Base-by-base conservation (phyloP, 2,329 filamentous ascomycete species). In the Hymenoscyphus albidus region DNA sequence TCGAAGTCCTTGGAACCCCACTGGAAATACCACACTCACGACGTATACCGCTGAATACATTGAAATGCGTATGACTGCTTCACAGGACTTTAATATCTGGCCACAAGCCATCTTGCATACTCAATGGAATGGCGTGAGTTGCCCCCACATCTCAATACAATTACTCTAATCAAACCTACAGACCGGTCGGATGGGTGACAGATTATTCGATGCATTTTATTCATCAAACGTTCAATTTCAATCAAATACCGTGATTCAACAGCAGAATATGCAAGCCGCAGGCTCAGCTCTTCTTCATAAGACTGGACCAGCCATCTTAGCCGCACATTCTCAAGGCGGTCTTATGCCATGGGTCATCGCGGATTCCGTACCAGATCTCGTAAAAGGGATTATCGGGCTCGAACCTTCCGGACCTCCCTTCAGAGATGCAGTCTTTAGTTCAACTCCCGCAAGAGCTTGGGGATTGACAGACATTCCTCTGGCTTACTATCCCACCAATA, bases 341-440 rank as follows among this genome's bases (percentile, higher is more conserved):
- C 65, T 77, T 0, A 73, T 78, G 64, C 77, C 77, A 7, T 77
- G 79, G 72, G 54, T 83, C 60, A 72, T 79, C 58, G 75, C 79
- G 42, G 76, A 84, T 70, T 71, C 73, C 27, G 74, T 78, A 0
- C 80, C 81, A 1, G 59, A 73, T 3, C 75, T 81, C 2, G 76
- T 80, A 4, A 76, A 77, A 56, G 78, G 74, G 0, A 73, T 83
- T 2, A 70, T 83, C 0, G 72, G 77, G 0, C 68, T 84, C 2
- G 82, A 84, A 70, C 80, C 81, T 2, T 75, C 74, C 0, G 81
- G 81, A 0, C 81, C 82, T 12, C 81, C 80, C 0, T 84, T 83
- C 68, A 74, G 69, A 32, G 78, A 82, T 14, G 71, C 77, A 38
- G 76, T 80, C 42, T 76, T 73, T n/a, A 70, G 68, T 0, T 66